A percentile compares a stretch with the other conserved stretches of the same genome.
phyloP scores from a whole-genome alignment of 2,329 filamentous ascomycete genomes.

The Magnaporthiopsis poae region DNA sequence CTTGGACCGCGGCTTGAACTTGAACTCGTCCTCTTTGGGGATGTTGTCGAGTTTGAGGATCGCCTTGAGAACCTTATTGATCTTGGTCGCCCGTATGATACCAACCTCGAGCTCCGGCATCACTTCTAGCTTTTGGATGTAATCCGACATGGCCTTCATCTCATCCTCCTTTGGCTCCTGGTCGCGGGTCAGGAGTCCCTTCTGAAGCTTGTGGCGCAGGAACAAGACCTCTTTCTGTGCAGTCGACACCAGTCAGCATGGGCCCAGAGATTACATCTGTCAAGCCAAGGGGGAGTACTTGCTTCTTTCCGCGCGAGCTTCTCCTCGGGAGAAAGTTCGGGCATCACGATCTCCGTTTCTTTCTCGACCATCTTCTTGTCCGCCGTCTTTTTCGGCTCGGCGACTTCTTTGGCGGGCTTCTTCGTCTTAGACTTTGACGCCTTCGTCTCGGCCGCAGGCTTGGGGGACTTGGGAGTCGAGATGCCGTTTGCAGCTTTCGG shows the following conservation, averaged over 20 bases:
- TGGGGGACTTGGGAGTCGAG: slow-evolving; percentile 42
- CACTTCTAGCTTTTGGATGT: slow-evolving; percentile 69
- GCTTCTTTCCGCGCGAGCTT: slow-evolving; percentile 50
- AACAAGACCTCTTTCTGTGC: slow-evolving; percentile 71
- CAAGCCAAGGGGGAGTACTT: slow-evolving; percentile 17
- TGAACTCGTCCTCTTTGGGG: slow-evolving; percentile 76
- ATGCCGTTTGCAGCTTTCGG: slow-evolving; percentile 61
- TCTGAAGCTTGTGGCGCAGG: slow-evolving; percentile 86
- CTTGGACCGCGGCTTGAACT: slow-evolving; percentile 78
- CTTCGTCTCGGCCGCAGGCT: slow-evolving; percentile 42
- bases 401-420: slow-evolving; percentile 47
- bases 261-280: background rate
- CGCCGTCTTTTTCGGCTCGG: slow-evolving; percentile 33
- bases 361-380: slow-evolving; percentile 46
- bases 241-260: background rate
- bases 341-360: slow-evolving; percentile 32
- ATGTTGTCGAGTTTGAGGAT: slow-evolving; percentile 82
- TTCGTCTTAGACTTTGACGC: slow-evolving; percentile 33
- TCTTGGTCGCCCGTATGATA: slow-evolving; percentile 86
- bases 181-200: slow-evolving; percentile 79
- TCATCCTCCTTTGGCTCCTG: slow-evolving; percentile 77
- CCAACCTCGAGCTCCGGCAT: slow-evolving; percentile 72
- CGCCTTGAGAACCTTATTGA: slow-evolving; percentile 94
- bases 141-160: slow-evolving; percentile 69
- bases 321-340: slow-evolving; percentile 49